These are phyloP conservation scores for Aspergillus sclerotiicarbonarius DNA, from an alignment of 495 filamentous ascomycete genomes.

Conservation along the genomic window DNA sequence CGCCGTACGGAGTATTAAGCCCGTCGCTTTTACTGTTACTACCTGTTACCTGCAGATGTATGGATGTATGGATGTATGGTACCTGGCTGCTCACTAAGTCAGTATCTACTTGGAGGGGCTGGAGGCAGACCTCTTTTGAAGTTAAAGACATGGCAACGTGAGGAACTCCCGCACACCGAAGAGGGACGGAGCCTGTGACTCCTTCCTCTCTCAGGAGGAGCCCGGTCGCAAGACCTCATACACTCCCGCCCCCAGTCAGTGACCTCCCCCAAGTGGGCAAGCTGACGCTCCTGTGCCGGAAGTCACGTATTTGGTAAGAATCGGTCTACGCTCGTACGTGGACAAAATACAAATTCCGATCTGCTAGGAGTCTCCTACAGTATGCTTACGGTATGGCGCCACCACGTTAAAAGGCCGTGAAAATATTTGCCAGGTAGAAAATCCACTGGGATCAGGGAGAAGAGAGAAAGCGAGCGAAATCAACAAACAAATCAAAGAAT, in stretches of 20 bases:
- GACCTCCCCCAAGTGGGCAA: not conserved
- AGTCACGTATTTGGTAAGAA: slow-evolving; percentile 3
- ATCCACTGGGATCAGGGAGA: slow-evolving; percentile 1
- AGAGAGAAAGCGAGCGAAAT: not conserved
- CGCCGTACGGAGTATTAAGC: not conserved
- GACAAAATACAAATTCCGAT: slow-evolving; percentile 10
- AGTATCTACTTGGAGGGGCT: not conserved
- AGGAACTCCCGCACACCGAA: not conserved
- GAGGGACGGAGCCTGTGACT: not conserved
- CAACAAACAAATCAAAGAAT: not conserved
- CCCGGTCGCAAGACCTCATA: not conserved
- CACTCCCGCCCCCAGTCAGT: slow-evolving; percentile 3
- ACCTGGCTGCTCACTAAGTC: not conserved
- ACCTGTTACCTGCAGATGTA: not conserved
- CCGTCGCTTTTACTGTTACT: not conserved
- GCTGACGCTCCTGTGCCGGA: not conserved
- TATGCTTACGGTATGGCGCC: slow-evolving; percentile 12
- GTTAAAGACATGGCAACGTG: no score
- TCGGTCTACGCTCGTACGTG: not conserved
- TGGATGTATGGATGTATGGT: not conserved
- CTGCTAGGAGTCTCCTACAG: slow-evolving; percentile 6
- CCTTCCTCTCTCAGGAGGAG: not conserved
- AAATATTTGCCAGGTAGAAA: not conserved
- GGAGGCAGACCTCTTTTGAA: no score
- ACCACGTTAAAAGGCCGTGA: slow-evolving; percentile 1